Percentiles rank a stretch among this genome's conserved stretches.
Evolutionary conservation across 176 grass and related monocot species (phyloP).

Genomic region (Cenchrus americanus): DNA sequence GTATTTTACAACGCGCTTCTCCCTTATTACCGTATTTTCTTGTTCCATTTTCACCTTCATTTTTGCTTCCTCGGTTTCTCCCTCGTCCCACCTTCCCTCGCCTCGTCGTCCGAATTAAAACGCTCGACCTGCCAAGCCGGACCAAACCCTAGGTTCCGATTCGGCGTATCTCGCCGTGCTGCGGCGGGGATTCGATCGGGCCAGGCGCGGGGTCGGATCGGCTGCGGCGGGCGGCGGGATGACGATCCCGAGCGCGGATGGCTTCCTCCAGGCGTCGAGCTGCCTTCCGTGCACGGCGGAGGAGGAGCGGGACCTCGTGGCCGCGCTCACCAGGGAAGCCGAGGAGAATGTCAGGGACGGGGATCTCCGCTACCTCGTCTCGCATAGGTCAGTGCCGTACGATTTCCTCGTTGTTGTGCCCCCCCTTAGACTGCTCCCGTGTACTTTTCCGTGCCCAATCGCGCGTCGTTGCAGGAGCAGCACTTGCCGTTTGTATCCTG

Average conservation of each 20-base stretch:
- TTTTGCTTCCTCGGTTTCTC: background rate
- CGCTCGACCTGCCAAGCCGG: background rate
- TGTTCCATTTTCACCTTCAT: background rate
- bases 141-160: conserved; percentile 52
- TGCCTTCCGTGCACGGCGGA: conserved; percentile 79
- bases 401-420: background rate
- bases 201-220: conserved; percentile 7
- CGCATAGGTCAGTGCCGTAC: conserved; percentile 48
- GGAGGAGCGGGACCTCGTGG: conserved; percentile 71
- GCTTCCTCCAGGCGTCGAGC: conserved; percentile 65
- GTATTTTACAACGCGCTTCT: background rate
- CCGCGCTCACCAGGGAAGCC: conserved; percentile 53
- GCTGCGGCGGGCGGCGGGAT: conserved; percentile 39
- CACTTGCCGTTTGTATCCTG: conserved; percentile 25
- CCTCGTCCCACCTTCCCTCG: background rate
- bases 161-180: background rate
- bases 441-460: background rate
- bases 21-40: background rate
- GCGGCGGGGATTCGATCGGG: background rate
- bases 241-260: conserved; percentile 84
- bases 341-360: conserved; percentile 80
- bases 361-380: conserved; percentile 86
- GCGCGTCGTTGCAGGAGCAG: background rate
- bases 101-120: conserved; percentile 14
- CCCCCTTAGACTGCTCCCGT: background rate